A percentile compares a stretch with the other conserved stretches of the same genome.
Evolutionary conservation across 768 basidiomycete genomes (phyloP).

Genomic region (Leccinum sublutescens): DNA sequence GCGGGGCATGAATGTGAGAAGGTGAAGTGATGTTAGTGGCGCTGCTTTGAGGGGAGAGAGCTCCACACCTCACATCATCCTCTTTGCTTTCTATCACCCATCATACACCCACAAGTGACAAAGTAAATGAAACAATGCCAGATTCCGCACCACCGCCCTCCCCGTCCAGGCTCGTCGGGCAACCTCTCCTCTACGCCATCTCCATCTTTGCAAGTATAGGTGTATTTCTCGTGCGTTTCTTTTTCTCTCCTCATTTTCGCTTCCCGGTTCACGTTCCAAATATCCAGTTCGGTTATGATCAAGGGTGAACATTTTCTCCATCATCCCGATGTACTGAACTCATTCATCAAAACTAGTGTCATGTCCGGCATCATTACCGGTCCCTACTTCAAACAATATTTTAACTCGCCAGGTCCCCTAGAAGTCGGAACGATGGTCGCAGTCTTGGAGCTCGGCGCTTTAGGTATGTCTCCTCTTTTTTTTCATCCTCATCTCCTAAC

Average conservation of each 20-base stretch:
- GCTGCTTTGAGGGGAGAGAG: constrained; percentile 16
- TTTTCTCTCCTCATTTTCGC: constrained; percentile 1
- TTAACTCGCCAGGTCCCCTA: constrained; percentile 70
- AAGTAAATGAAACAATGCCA: constrained; percentile 56
- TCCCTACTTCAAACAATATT: constrained; percentile 77
- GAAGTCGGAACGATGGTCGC: constrained; percentile 94
- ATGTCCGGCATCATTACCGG: constrained; percentile 93
- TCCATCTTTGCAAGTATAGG: constrained; percentile 81
- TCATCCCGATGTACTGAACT: constrained; percentile 5
- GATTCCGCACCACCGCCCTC: constrained; percentile 26
- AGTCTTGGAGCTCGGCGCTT: constrained; percentile 90
- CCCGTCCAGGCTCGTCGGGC: constrained; percentile 65
- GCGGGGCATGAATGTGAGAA: constrained; percentile 46
- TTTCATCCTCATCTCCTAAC: background rate
- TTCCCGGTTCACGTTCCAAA: background rate
- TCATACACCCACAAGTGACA: constrained; percentile 2
- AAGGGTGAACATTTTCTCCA: constrained; percentile 52
- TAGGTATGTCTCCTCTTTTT: constrained; percentile 50
- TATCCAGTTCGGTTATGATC: constrained; percentile 78
- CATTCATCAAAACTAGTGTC: constrained; percentile 46
- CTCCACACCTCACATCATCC: constrained; percentile 8
- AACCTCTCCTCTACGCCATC: constrained; percentile 74
- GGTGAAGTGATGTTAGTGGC: constrained; percentile 3
- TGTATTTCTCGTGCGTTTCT: constrained; percentile 70
- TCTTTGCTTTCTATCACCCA: constrained; percentile 17